Percentiles rank a stretch among this genome's conserved stretches.
Evolutionary conservation across 768 basidiomycete genomes (phyloP).

Genomic region (Piloderma croceum): DNA sequence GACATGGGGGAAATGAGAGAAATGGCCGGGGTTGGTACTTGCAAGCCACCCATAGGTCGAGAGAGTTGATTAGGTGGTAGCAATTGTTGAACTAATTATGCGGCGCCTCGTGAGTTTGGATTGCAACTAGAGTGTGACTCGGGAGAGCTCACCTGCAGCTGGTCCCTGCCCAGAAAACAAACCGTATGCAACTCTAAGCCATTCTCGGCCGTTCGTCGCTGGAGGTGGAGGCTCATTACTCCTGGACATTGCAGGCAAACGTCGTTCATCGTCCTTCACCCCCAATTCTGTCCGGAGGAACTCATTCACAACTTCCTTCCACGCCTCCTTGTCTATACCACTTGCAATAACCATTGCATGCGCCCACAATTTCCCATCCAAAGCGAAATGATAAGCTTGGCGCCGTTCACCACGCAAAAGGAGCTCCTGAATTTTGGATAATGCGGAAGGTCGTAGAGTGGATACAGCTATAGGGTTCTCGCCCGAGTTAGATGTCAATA

Average conservation of each 20-base stretch:
- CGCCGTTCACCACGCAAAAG: slow-evolving; percentile 80
- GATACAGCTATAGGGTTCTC: slow-evolving; percentile 55
- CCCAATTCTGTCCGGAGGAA: slow-evolving; percentile 78
- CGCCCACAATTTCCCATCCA: slow-evolving; percentile 87
- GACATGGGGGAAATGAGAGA: slow-evolving; percentile 56
- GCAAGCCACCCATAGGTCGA: slow-evolving; percentile 32
- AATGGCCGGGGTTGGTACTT: slow-evolving; percentile 28
- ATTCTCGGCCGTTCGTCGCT: slow-evolving; percentile 54
- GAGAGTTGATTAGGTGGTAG: slow-evolving; percentile 53
- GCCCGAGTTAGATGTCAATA: slow-evolving; percentile 24
- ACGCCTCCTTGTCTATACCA: slow-evolving; percentile 86
- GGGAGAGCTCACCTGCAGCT: slow-evolving; percentile 50
- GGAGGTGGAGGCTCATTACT: slow-evolving; percentile 18
- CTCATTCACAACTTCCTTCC: slow-evolving; percentile 85
- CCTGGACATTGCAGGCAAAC: slow-evolving; percentile 10
- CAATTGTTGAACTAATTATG: slow-evolving; percentile 62
- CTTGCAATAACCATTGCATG: slow-evolving; percentile 95
- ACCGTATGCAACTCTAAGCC: slow-evolving; percentile 76
- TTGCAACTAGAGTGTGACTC: slow-evolving; percentile 6
- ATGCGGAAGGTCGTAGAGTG: slow-evolving; percentile 52
- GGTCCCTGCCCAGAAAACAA: slow-evolving; percentile 81
- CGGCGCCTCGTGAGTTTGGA: no score
- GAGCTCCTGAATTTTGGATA: slow-evolving; percentile 75
- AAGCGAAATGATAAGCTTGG: slow-evolving; percentile 82
- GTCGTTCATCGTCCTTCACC: slow-evolving; percentile 24